phyloP scores from a whole-genome alignment of 768 basidiomycete genomes.

The Rhizopogon vesiculosus region DNA sequence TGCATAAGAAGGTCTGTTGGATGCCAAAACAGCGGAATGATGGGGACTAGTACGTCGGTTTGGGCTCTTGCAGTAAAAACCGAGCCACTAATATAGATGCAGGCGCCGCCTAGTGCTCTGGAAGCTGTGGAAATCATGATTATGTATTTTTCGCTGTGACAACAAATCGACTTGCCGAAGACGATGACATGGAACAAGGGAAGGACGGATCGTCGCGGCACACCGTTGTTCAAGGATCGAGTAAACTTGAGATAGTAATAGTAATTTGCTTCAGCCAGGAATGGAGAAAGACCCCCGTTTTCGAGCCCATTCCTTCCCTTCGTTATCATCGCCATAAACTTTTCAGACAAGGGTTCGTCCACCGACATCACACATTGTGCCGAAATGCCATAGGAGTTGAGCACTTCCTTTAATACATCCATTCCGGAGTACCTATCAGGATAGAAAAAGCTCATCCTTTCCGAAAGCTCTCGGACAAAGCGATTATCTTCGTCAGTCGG shows the following conservation, averaged over 20 bases:
- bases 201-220: not conserved
- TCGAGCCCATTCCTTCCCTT: conserved; percentile 18
- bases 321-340: conserved; percentile 11
- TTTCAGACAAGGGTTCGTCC: conserved; percentile 10
- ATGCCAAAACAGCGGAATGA: not conserved
- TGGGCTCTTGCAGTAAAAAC: not conserved
- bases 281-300: not conserved
- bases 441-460: conserved; percentile 14
- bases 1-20: not conserved
- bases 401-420: conserved; percentile 2
- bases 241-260: conserved; percentile 12
- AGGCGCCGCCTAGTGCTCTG: not conserved
- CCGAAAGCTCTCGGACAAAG: conserved; percentile 13
- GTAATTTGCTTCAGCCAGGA: conserved; percentile 16
- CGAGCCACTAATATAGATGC: not conserved
- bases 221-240: not conserved
- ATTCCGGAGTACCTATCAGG: conserved; percentile 6
- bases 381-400: conserved; percentile 8
- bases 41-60: not conserved
- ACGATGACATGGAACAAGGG: not conserved
- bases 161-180: not conserved
- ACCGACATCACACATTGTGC: conserved; percentile 1
- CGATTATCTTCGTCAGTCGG: not conserved
- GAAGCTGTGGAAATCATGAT: not conserved
- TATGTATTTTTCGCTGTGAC: not conserved